Evolutionary conservation across 352 stramenopile genomes (phyloP).

Genomic region (Peronospora tabacina): DNA sequence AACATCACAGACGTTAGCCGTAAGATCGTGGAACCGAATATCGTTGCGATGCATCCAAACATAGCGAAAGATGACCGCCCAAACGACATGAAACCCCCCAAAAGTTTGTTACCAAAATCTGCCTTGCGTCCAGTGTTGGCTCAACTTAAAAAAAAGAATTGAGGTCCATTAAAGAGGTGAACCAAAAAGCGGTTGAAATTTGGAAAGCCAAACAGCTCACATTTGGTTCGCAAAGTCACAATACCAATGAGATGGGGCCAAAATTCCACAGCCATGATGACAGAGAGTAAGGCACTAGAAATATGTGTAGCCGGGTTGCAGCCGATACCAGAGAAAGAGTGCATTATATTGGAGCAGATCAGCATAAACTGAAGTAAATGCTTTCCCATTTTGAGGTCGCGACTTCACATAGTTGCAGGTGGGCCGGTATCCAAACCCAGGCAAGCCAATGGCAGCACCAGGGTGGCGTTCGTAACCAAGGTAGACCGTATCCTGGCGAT

Average conservation of each 20-base stretch:
- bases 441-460: neutral
- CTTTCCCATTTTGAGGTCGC: neutral
- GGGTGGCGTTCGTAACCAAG: neutral
- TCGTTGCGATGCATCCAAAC: conserved; percentile 1
- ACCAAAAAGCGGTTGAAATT: neutral
- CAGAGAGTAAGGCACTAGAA: neutral
- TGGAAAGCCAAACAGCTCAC: neutral
- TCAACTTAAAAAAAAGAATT: neutral
- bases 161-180: neutral
- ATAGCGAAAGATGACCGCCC: neutral
- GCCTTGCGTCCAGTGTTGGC: neutral
- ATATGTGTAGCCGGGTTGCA: neutral
- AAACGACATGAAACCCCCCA: neutral
- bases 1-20: too few relatives aligned
- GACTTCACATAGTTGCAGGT: neutral
- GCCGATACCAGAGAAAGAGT: neutral
- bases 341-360: neutral
- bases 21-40: neutral
- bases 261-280: neutral
- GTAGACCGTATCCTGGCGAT: neutral
- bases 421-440: neutral
- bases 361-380: neutral
- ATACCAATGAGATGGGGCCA: neutral
- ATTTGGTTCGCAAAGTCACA: neutral
- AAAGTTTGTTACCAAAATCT: neutral